Evolutionary conservation across 148 eudicot species (phyloP), one percentile per base, ranked within the genome.

Genomic region (Spergularia marina): DNA sequence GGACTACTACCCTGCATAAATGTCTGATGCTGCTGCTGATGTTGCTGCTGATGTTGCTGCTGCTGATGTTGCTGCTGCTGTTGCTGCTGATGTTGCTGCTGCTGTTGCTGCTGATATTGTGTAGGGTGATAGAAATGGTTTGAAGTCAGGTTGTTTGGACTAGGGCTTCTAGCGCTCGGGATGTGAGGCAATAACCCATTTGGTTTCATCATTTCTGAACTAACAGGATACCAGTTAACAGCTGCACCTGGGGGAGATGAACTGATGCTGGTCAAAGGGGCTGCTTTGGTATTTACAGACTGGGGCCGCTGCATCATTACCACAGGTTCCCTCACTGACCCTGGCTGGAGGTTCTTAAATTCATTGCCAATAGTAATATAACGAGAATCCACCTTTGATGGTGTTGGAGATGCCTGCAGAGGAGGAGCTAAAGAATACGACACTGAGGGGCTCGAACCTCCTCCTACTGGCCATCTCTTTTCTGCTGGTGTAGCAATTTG

Each of bases 261-360:
- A 74, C 86, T 83, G 47, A 87, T 80, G 90, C 84, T 88, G 52
- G 86, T 65, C 18, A 79, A 72, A 13, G 89, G 80, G 71, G 77
- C 53, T 72, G 75, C 86, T 81, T 88, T 91, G 47, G 80, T 20
- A 76, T 86, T 90, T 56, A 80, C 83, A 14, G 90, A 87, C 84
- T 87, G 92, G 4, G 92, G 88, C 67, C 94, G 82, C 81, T 95
- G 98, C 92, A 95, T 89, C 81, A 92, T 83, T 57, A 87, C 78
- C 68, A 95, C 86, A 41, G 96, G 98, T 75, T 91, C 99, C 72
- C 86, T 86, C 49, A 86, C 84, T 7, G 90, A 59, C 73, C 91
- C 93, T 53, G 82, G 83, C 65, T 89, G 96, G 73, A 86, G 75
- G 65, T 71, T 84, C 86, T 89, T 95, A 75, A 83, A 62, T 78